Evolutionary conservation across 768 basidiomycete genomes (phyloP), one percentile per base, ranked within the genome.

Genomic region (Dendrothele bispora): DNA sequence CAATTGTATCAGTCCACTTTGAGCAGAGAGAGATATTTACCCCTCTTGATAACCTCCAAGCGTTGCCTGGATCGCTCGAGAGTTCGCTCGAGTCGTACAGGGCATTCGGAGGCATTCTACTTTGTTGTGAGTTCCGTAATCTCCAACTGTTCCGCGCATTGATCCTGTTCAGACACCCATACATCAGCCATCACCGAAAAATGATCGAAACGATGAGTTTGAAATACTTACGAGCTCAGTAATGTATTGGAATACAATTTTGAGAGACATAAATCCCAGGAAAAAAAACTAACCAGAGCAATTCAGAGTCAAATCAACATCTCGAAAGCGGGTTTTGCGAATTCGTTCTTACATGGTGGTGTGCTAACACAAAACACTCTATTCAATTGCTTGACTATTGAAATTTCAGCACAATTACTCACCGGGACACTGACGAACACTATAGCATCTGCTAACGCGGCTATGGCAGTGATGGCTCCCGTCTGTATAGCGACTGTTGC

Each of bases 401-500:
- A 5, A 15, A 25, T 27, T 7, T 18, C 18, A 12, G 18, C 14
- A 21, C n/a, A 37, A 46, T 18, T 25, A 47, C 46, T 4, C 32
- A 47, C 46, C 17, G 46, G 27, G 39, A 47, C 46, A 30, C 46
- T 47, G 22, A 47, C n/a, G 14, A 47, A 47, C 14, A 47, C 46
- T 3, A 47, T 47, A n/a, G 21, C 38, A 39, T 47, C 46, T 14
- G 29, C 29, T 18, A 47, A 27, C 0, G 46, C 38, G 10, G 46
- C 29, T 20, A 47, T 21, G 15, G 46, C 38, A 4, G 46, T 47
- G 32, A 47, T 36, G 7, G 46, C 30, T 47, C 46, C 46, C 37
- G 46, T 47, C 38, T 47, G 46, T n/a, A 47, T 17, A 20, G 46
- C 32, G 27, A 47, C 46, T 47, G n/a, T n/a, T n/a, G n/a, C n/a